Base-by-base conservation (phyloP, 75 land plant species). In the Isoetes taiwanensis region DNA sequence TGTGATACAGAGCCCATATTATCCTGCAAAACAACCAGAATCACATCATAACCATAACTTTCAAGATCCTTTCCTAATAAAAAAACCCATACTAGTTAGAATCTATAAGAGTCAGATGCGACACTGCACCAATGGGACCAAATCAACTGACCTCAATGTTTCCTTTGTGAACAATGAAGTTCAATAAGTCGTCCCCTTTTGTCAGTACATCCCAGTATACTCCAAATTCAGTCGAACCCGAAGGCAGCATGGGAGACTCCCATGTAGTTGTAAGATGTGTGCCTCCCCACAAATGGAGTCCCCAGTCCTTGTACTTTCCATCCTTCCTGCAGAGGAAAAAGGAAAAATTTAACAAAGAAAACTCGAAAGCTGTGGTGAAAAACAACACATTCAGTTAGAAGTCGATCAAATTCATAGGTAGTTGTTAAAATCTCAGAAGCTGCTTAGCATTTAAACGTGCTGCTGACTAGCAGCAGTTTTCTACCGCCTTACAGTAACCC, bases 251-350 rank as follows among this genome's bases (percentile, higher is more conserved):
- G 5, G 76, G 76, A 6, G 27, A 38, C 34, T 72, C 53, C 78
- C 76, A 72, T 14, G 31, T 9, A 2, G 76, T 72, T 2, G 68
- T 16, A 28, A 16, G 27, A 32, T 41, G 52, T 9, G 43, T 52
- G 38, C 63, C 59, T 17, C 78, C 76, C 78, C 76, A 71, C 8
- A 60, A 54, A 72, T 72, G 78, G 34, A 71, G 42, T 23, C 76
- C 75, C 78, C 78, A 75, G 11, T 55, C 34, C 2, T 72, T 76
- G 43, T 75, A 75, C 29, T 31, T 19, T 10, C 71, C 61, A 61
- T 56, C 32, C 34, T 65, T 61, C 76, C 70, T 66, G 33, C 28
- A 5, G 19, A 35, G 25, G 39, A 34, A 57, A 57, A 53, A 4
- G 17, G 27, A 16, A 53, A 53, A 0, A 30, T 24, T 53, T 12